Evolutionary conservation across 495 filamentous ascomycete genomes (phyloP), one percentile per base, ranked within the genome.

Genomic region (Penicillium turbatum): DNA sequence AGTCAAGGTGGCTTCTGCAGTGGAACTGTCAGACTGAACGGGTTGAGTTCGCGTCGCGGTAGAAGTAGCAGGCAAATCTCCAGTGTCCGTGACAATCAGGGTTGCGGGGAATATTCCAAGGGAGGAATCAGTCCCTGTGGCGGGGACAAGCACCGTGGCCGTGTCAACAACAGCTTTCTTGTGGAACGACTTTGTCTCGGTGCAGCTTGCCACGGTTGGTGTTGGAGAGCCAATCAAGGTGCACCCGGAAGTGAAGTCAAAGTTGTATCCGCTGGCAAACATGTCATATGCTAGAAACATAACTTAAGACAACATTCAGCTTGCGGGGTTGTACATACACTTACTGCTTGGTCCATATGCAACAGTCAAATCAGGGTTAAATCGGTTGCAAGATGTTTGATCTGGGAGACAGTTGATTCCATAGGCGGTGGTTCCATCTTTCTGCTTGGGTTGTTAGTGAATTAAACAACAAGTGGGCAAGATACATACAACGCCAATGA

Each of bases 381-480:
- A 51, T 35, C 17, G 8, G 31, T 35, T 38, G 38, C 49, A 51
- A 1, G 24, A 27, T 26, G 7, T 1, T 13, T 26, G 13, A 8
- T 38, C 34, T 9, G 47, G 13, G 6, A 51, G 49, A 35, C 49
- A 51, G 16, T 43, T 51, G 49, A 51, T 35, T 6, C 29, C 49
- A 31, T 51, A 51, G 11, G 38, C 35, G 15, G 49, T 51, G 1
- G 38, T 17, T 24, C 21, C 49, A 26, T 26, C 49, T n/a, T 32
- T 16, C 38, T 43, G 17, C 4, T 6, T 11, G 17, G 1, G 7
- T 12, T 26, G 38, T 51, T 11, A 43, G 30, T 17, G 4, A 15
- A 12, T 7, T 30, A 26, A 13, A 5, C 7, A 30, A n/a, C n/a
- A 29, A 17, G 13, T 3, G 11, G 19, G 35, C 1, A 24, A 9